phyloP scores from a whole-genome alignment of 371 early-diverging fungal genomes.

The Mucor sp. region DNA sequence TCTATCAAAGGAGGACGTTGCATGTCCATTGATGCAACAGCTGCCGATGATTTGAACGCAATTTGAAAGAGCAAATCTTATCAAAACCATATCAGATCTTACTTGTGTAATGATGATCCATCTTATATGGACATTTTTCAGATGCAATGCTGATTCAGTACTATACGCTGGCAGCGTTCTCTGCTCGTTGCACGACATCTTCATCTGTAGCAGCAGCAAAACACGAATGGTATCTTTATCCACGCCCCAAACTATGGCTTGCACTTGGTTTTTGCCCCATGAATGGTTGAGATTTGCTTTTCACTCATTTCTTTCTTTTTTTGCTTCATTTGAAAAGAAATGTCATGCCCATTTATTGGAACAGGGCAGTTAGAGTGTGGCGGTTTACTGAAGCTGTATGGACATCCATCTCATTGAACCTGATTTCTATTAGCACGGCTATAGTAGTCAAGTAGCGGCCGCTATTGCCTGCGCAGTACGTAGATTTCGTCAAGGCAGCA shows the following conservation, averaged over 20 bases:
- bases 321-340: neutral
- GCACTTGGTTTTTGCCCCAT: neutral
- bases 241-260: too few relatives aligned
- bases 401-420: too few relatives aligned
- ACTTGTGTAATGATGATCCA: neutral
- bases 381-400: too few relatives aligned
- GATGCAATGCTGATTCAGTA: neutral
- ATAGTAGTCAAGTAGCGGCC: too few relatives aligned
- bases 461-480: too few relatives aligned
- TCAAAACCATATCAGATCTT: neutral
- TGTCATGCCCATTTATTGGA: neutral
- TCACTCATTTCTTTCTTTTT: neutral
- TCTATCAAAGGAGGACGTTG: too few relatives aligned
- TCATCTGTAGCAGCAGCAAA: neutral
- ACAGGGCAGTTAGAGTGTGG: neutral
- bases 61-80: neutral
- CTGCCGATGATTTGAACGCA: neutral
- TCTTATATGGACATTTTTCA: neutral
- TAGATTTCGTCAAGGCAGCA: too few relatives aligned
- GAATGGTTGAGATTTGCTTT: neutral
- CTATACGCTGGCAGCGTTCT: too few relatives aligned
- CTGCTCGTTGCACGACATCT: neutral
- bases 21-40: neutral
- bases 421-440: too few relatives aligned
- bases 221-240: too few relatives aligned